phyloP scores from a whole-genome alignment of 208 protist genomes.

The Angomonas ambiguus region DNA sequence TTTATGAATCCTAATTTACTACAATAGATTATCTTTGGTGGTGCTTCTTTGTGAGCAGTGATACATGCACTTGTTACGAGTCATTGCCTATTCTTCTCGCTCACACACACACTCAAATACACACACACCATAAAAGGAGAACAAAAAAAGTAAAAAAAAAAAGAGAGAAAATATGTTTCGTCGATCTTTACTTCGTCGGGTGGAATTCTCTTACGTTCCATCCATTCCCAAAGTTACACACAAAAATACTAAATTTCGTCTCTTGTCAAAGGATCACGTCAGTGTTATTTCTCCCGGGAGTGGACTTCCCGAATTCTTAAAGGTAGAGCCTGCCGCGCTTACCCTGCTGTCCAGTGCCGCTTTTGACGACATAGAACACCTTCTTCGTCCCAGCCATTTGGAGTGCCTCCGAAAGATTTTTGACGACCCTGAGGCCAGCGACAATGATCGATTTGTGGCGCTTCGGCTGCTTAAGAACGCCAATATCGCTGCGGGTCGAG shows the following conservation, averaged over 20 bases:
- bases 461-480: conserved; percentile 97
- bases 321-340: conserved; percentile 89
- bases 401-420: conserved; percentile 92
- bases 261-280: conserved; percentile 87
- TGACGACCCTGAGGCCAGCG: conserved; percentile 93
- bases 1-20: too few relatives aligned
- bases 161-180: conserved; percentile 63
- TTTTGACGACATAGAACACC: conserved; percentile 93
- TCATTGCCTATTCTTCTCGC: too few relatives aligned
- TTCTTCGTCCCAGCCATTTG: conserved; percentile 93
- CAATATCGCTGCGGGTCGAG: conserved; percentile 88
- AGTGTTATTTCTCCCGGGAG: conserved; percentile 54
- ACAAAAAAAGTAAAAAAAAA: background rate
- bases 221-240: conserved; percentile 65
- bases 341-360: conserved; percentile 78
- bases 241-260: conserved; percentile 63
- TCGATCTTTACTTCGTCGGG: conserved; percentile 24
- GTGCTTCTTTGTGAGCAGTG: too few relatives aligned
- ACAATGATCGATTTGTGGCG: conserved; percentile 97
- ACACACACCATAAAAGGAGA: background rate
- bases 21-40: too few relatives aligned
- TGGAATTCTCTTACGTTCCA: conserved; percentile 76
- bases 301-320: conserved; percentile 68
- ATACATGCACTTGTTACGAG: too few relatives aligned
- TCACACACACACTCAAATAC: too few relatives aligned